A percentile compares a stretch with the other conserved stretches of the same genome.
These are phyloP conservation scores for Phytophthora cajani DNA, from an alignment of 352 stramenopile species.

Conservation along the genomic window DNA sequence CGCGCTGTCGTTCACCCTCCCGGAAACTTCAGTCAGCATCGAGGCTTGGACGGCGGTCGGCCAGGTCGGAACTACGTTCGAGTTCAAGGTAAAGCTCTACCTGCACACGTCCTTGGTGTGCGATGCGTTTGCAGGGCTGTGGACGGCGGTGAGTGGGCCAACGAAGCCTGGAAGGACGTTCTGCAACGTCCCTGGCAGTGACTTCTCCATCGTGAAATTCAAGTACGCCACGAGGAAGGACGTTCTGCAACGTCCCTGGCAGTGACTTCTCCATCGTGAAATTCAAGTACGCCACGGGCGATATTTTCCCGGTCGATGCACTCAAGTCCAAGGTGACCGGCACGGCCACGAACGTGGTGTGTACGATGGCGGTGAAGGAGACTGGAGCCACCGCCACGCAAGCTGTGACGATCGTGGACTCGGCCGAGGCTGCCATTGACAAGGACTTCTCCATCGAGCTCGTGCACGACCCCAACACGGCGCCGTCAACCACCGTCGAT, in stretches of 20 bases:
- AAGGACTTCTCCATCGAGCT: slow-evolving; percentile 57
- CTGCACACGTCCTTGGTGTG: slow-evolving; percentile 34
- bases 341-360: slow-evolving; percentile 7
- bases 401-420: neutral
- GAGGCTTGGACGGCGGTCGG: slow-evolving; percentile 65
- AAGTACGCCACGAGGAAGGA: too few species aligned
- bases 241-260: slow-evolving; percentile 22
- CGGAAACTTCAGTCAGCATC: slow-evolving; percentile 44
- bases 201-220: slow-evolving; percentile 31
- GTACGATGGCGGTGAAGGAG: neutral
- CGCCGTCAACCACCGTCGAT: slow-evolving; percentile 32
- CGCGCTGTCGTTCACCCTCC: slow-evolving; percentile 24
- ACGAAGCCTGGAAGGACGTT: neutral
- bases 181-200: slow-evolving; percentile 16
- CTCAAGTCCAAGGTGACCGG: neutral
- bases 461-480: slow-evolving; percentile 45
- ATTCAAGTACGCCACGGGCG: slow-evolving; percentile 8
- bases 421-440: neutral
- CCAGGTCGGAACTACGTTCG: slow-evolving; percentile 18
- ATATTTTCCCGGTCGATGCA: slow-evolving; percentile 7
- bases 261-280: slow-evolving; percentile 35
- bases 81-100: slow-evolving; percentile 50
- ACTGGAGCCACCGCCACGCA: neutral
- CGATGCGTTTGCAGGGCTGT: slow-evolving; percentile 11
- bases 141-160: neutral